Conservation (phyloP, 2,329 filamentous ascomycete genomes). For the Xylariaceae sp. region DNA sequence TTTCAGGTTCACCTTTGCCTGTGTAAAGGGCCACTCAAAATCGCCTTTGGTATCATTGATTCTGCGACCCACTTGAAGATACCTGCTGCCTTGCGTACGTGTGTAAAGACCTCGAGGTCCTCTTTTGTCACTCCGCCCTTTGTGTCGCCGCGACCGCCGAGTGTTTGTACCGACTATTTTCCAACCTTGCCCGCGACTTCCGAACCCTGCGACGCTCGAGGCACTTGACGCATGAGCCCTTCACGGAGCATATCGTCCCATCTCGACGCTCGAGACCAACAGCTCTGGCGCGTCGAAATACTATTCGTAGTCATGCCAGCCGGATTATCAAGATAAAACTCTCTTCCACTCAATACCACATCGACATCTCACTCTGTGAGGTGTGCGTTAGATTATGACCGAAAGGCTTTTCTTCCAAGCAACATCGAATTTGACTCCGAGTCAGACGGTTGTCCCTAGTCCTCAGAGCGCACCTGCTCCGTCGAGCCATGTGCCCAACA, state of each 20-base stretch:
- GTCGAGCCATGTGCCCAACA: constrained; percentile 38
- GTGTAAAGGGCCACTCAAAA: constrained; percentile 11
- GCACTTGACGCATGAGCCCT: constrained; percentile 11
- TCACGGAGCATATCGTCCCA: constrained; percentile 9
- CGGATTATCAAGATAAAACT: constrained; percentile 46
- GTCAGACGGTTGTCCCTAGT: constrained; percentile 41
- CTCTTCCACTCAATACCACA: constrained; percentile 19
- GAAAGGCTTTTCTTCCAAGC: constrained; percentile 50
- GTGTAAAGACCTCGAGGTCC: constrained; percentile 17
- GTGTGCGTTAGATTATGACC: constrained; percentile 55
- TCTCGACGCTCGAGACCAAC: constrained; percentile 11
- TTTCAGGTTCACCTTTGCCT: constrained; percentile 11
- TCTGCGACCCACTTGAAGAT: no score
- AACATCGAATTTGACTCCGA: constrained; percentile 51
- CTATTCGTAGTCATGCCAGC: constrained; percentile 54
- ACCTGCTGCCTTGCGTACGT: no score
- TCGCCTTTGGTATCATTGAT: no score
- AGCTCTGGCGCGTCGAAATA: constrained; percentile 34
- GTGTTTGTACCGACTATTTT: constrained; percentile 7
- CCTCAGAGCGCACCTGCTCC: constrained; percentile 34
- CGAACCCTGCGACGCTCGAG: constrained; percentile 9
- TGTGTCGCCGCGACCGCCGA: constrained; percentile 17
- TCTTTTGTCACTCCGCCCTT: constrained; percentile 28
- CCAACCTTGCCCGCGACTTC: constrained; percentile 7
- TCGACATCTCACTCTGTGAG: constrained; percentile 36